phyloP scores from a whole-genome alignment of 257 asterid species.

The Jacaranda mimosifolia region DNA sequence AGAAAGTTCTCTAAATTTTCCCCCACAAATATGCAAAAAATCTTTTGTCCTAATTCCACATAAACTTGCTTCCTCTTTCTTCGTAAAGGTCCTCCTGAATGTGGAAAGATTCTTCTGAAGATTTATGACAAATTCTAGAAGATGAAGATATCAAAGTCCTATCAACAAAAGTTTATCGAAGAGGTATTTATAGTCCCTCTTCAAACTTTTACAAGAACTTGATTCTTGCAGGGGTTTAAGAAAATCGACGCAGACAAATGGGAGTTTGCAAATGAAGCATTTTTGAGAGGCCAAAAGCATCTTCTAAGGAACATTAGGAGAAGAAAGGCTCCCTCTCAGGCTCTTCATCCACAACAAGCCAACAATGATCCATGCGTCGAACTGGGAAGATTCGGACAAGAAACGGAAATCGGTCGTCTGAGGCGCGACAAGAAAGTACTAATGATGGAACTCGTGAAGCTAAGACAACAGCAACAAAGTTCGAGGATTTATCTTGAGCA shows the following conservation, averaged over 20 bases:
- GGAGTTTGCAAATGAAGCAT: conserved; percentile 82
- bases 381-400: conserved; percentile 61
- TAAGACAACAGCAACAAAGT: conserved; percentile 63
- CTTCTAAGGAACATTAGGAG: conserved; percentile 65
- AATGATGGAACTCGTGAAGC: conserved; percentile 60
- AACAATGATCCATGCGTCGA: conserved; percentile 51
- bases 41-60: too few species aligned
- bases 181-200: conserved; percentile 17
- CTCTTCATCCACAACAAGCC: conserved; percentile 33
- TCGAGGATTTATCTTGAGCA: conserved; percentile 47
- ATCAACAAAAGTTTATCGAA: conserved; percentile 5
- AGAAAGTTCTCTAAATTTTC: background rate
- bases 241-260: conserved; percentile 81
- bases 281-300: conserved; percentile 63
- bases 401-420: conserved; percentile 55
- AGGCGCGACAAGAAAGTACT: conserved; percentile 62
- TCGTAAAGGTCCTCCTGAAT: conserved; percentile 42
- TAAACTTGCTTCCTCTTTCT: conserved; percentile 19
- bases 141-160: conserved; percentile 39
- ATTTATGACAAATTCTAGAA: conserved; percentile 36
- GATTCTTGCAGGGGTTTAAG: conserved; percentile 74
- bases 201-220: conserved; percentile 20
- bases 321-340: conserved; percentile 45
- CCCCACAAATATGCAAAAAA: too few species aligned
- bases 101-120: conserved; percentile 34